These are phyloP conservation scores for Osmanthus fragrans DNA, from an alignment of 257 asterid species.

Conservation along the genomic window DNA sequence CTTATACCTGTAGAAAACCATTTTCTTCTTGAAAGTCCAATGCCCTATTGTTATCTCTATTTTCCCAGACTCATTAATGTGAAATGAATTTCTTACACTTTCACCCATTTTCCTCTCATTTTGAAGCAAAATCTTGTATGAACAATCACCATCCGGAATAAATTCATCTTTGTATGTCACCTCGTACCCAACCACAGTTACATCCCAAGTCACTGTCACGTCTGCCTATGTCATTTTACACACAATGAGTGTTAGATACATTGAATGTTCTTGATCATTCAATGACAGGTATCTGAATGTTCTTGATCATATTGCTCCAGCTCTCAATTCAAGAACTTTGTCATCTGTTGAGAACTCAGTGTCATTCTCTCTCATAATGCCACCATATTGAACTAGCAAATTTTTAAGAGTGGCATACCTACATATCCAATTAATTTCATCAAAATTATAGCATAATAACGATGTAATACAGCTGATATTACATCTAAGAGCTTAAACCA, in stretches of 20 bases:
- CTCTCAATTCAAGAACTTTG: slow-evolving; percentile 59
- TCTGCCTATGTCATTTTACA: slow-evolving; percentile 47
- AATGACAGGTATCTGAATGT: slow-evolving; percentile 52
- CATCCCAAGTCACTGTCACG: slow-evolving; percentile 69
- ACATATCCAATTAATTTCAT: background rate
- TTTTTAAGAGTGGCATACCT: slow-evolving; percentile 66
- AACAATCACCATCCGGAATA: slow-evolving; percentile 77
- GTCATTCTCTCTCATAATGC: slow-evolving; percentile 67
- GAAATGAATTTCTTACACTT: slow-evolving; percentile 52
- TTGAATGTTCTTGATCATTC: background rate
- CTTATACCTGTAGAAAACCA: slow-evolving; percentile 68
- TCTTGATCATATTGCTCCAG: slow-evolving; percentile 37
- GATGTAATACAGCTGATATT: no score
- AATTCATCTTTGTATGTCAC: slow-evolving; percentile 75
- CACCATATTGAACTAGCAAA: slow-evolving; percentile 62
- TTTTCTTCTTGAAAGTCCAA: slow-evolving; percentile 53
- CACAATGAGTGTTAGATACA: background rate
- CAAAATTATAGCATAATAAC: background rate
- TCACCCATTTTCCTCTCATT: slow-evolving; percentile 57
- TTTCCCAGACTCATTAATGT: slow-evolving; percentile 77
- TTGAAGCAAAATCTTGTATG: slow-evolving; percentile 67
- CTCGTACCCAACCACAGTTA: slow-evolving; percentile 62
- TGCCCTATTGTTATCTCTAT: slow-evolving; percentile 61
- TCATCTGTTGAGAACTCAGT: slow-evolving; percentile 61
- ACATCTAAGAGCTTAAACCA: background rate